These are phyloP conservation scores for Heimioporus sp. DNA, from an alignment of 768 basidiomycete genomes.

Conservation along the genomic window DNA sequence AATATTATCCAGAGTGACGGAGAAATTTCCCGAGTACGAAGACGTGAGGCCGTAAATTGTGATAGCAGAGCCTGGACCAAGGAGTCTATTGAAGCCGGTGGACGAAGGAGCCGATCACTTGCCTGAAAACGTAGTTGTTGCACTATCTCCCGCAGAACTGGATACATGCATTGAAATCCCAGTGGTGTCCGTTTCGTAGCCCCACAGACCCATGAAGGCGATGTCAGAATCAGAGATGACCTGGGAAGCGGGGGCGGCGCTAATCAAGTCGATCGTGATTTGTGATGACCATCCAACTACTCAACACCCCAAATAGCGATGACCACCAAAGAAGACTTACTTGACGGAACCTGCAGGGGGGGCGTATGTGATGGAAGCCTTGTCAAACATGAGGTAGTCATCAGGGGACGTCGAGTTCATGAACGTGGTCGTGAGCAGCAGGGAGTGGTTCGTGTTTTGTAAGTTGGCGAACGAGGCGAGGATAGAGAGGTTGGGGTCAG, in stretches of 20 bases:
- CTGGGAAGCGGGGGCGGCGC: slow-evolving; percentile 35
- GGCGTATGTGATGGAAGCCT: slow-evolving; percentile 47
- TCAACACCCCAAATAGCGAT: slow-evolving; percentile 1
- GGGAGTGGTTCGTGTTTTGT: slow-evolving; percentile 46
- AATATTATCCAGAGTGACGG: slow-evolving; percentile 52
- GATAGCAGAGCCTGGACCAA: slow-evolving; percentile 55
- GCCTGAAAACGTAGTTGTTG: slow-evolving; percentile 47
- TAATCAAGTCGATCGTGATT: slow-evolving; percentile 24
- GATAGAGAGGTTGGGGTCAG: slow-evolving; percentile 33
- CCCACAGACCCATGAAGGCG: slow-evolving; percentile 58
- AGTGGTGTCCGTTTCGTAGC: slow-evolving; percentile 31
- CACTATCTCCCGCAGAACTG: slow-evolving; percentile 44
- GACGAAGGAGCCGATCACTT: slow-evolving; percentile 20
- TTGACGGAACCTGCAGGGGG: slow-evolving; percentile 31
- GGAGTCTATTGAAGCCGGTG: not conserved
- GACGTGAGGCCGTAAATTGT: slow-evolving; percentile 59
- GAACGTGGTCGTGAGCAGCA: slow-evolving; percentile 52
- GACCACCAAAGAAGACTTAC: slow-evolving; percentile 29
- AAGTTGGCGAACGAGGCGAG: slow-evolving; percentile 53
- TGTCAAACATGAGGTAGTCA: slow-evolving; percentile 54
- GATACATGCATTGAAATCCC: slow-evolving; percentile 33
- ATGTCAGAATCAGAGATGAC: slow-evolving; percentile 45
- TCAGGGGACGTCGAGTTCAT: slow-evolving; percentile 28
- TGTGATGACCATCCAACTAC: slow-evolving; percentile 12
- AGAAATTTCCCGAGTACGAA: slow-evolving; percentile 54